Percentiles rank a stretch among this genome's conserved stretches.
phyloP scores from a whole-genome alignment of 2,329 filamentous ascomycete species.

The Teratosphaeria nubilosa region DNA sequence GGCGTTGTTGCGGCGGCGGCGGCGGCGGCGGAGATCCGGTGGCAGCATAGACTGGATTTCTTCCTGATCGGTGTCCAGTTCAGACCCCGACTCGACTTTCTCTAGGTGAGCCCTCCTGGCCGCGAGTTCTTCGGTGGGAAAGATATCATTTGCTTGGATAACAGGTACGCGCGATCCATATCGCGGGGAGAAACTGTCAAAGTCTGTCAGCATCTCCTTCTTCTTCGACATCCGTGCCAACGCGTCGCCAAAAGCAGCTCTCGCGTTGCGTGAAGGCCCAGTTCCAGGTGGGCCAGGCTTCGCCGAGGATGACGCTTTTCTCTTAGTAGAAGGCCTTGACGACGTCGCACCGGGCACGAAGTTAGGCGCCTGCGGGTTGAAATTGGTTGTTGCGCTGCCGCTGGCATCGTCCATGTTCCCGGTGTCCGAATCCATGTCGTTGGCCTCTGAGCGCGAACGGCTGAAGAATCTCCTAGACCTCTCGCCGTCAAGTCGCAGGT shows the following conservation, averaged over 20 bases:
- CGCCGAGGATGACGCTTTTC: constrained; percentile 17
- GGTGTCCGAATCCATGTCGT: neutral
- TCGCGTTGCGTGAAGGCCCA: neutral
- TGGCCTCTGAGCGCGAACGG: neutral
- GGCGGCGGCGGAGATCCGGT: neutral
- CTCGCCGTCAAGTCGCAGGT: neutral
- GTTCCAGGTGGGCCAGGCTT: constrained; percentile 6
- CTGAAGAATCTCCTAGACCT: neutral
- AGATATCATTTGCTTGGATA: constrained; percentile 11
- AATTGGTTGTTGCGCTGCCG: neutral
- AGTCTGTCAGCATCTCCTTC: neutral
- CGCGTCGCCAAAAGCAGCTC: neutral
- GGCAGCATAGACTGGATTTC: neutral
- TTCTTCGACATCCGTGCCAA: neutral
- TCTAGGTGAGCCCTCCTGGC: neutral
- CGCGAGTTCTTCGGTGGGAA: constrained; percentile 4
- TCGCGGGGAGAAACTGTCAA: neutral
- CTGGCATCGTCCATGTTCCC: neutral
- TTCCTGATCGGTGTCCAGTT: neutral
- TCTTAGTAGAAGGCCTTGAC: constrained; percentile 18
- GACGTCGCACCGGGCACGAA: constrained; percentile 11
- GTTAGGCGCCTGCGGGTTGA: constrained; percentile 16
- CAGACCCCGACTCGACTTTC: neutral
- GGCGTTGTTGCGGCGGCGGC: too few species aligned
- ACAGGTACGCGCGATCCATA: constrained; percentile 3